A percentile compares a stretch with the other conserved stretches of the same genome.
phyloP scores from a whole-genome alignment of 208 protist species.

The Trypanosoma mega region DNA sequence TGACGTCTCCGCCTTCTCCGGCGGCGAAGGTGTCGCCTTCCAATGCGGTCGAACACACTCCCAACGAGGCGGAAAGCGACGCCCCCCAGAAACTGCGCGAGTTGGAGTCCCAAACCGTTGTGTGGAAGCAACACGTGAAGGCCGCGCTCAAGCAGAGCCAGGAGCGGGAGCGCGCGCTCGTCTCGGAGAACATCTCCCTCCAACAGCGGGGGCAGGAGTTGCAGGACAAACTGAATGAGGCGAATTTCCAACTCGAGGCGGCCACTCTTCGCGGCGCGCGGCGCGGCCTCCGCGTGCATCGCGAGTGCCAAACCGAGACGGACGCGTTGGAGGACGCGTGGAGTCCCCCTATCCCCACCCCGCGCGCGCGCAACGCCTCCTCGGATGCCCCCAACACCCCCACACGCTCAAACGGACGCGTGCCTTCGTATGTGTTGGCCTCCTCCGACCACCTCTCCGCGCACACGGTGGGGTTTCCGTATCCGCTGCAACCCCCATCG shows the following conservation, averaged over 20 bases:
- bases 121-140: constrained; percentile 26
- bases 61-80: not conserved
- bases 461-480: too few relatives aligned
- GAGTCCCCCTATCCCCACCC: too few relatives aligned
- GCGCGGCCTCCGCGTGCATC: not conserved
- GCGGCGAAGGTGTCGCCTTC: not conserved
- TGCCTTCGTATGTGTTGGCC: constrained; percentile 1
- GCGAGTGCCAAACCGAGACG: constrained; percentile 14
- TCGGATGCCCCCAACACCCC: too few relatives aligned
- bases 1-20: not conserved
- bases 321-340: too few relatives aligned
- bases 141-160: constrained; percentile 12
- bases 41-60: not conserved
- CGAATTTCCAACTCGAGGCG: constrained; percentile 15
- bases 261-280: not conserved
- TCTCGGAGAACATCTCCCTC: constrained; percentile 12
- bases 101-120: constrained; percentile 8
- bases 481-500: too few relatives aligned
- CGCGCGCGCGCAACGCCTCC: too few relatives aligned
- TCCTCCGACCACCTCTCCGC: not conserved
- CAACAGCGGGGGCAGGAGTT: constrained; percentile 6
- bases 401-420: too few relatives aligned
- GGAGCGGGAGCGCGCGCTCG: constrained; percentile 10
- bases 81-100: too few relatives aligned
- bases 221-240: constrained; percentile 12